phyloP scores from a whole-genome alignment of 2,329 filamentous ascomycete species.

The Sporothrix schenckii region DNA sequence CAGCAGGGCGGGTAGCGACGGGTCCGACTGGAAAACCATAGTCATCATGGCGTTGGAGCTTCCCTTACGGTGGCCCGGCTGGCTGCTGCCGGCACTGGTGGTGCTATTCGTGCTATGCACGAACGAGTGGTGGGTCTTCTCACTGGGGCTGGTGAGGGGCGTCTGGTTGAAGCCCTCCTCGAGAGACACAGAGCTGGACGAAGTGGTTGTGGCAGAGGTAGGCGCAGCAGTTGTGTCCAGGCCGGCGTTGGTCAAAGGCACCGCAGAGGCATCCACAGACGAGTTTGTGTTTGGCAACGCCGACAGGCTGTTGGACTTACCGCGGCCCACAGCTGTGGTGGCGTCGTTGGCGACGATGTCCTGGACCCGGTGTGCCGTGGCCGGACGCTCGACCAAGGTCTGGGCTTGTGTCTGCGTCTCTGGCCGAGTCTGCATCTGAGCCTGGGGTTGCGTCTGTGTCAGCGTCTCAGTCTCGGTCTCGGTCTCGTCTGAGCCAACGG shows the following conservation, averaged over 20 bases:
- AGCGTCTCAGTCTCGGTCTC: background rate
- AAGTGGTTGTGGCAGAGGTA: constrained; percentile 52
- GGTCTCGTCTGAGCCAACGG: constrained; percentile 22
- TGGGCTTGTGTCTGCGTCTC: background rate
- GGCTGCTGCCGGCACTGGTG: background rate
- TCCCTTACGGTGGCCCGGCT: constrained; percentile 40
- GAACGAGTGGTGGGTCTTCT: constrained; percentile 47
- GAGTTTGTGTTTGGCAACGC: background rate
- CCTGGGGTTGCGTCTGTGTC: background rate
- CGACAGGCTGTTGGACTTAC: constrained; percentile 30
- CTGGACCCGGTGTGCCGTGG: constrained; percentile 52
- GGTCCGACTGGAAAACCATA: constrained; percentile 62
- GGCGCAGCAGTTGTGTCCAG: constrained; percentile 38
- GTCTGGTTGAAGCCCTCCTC: constrained; percentile 49
- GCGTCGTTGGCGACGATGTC: constrained; percentile 40
- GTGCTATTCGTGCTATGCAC: background rate
- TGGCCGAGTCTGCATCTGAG: no score
- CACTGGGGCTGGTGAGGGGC: constrained; percentile 59
- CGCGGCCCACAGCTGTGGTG: background rate
- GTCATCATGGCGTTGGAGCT: constrained; percentile 53
- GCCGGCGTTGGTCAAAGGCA: constrained; percentile 28
- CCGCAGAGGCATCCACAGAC: constrained; percentile 31
- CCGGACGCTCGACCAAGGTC: constrained; percentile 50
- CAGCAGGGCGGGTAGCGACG: constrained; percentile 64
- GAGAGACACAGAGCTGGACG: constrained; percentile 57